Evolutionary conservation across 805 yeast genomes (phyloP).

Genomic region (Wickerhamomyces chambardii): DNA sequence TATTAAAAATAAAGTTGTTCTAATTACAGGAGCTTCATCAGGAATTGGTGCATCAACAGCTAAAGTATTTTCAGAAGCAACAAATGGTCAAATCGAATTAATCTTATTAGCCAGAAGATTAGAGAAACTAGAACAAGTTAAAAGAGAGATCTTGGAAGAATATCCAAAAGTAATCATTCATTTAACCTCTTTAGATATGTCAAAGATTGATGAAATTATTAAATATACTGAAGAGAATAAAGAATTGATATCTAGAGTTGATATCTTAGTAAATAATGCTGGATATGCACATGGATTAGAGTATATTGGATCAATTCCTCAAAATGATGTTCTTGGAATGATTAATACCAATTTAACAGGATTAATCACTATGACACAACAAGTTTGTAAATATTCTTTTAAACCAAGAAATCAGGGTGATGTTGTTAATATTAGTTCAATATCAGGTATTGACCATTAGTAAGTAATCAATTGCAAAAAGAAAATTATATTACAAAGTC

Average conservation of each 20-base stretch:
- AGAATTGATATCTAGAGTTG: slow-evolving; percentile 49
- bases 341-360: slow-evolving; percentile 80
- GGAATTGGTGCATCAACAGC: slow-evolving; percentile 93
- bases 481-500: too few species aligned
- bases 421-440: slow-evolving; percentile 59
- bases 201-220: slow-evolving; percentile 37
- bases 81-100: slow-evolving; percentile 57
- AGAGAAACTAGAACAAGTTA: slow-evolving; percentile 40
- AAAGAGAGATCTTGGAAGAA: slow-evolving; percentile 30
- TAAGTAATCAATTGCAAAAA: slow-evolving; percentile 20
- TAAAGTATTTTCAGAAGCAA: slow-evolving; percentile 61
- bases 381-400: slow-evolving; percentile 50
- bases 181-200: slow-evolving; percentile 42
- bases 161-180: slow-evolving; percentile 37
- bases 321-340: slow-evolving; percentile 59
- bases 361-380: slow-evolving; percentile 69
- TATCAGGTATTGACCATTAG: slow-evolving; percentile 66
- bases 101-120: slow-evolving; percentile 67
- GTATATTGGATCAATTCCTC: slow-evolving; percentile 53
- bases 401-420: slow-evolving; percentile 57
- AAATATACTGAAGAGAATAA: slow-evolving; percentile 35
- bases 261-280: slow-evolving; percentile 57
- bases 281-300: slow-evolving; percentile 74
- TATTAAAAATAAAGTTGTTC: slow-evolving; percentile 63
- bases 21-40: slow-evolving; percentile 87